Evolutionary conservation across 1,284 basidiomycete genomes (phyloP), one percentile per base, ranked within the genome.

Genomic region (Coniferiporia sulphurascens): DNA sequence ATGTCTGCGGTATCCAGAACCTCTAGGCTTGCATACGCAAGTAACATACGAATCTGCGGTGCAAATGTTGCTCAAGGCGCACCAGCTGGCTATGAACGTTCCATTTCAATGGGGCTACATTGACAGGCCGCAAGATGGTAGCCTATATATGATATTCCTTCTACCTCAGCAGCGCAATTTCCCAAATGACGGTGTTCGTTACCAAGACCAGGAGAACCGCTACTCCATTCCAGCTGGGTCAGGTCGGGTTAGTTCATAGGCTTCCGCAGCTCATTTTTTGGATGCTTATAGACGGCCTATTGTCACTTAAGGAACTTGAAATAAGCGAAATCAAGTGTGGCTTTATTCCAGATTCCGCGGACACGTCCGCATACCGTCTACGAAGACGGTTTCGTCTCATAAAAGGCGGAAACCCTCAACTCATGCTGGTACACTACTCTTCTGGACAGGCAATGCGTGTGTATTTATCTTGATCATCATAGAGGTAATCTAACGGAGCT

Each of bases 81-180:
- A 78, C 9, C 72, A 76, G 15, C 71, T 86, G 55, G 78, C 88
- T 0, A 73, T 76, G 51, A 79, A 71, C 17, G 71, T 80, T 10
- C 86, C 89, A 1, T 91, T 86, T 66, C 66, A 73, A 13, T 90
- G 87, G 85, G 74, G 78, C 1, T 90, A 82, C 65, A 81, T 91
- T 35, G 89, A 91, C 74, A 86, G 84, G 65, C 87, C 89, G 19
- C 65, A 71, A 65, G 88, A 91, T 69, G 87, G 87, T 3, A 79
- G 84, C 62, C 68, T 86, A 6, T 74, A 79, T 50, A 77, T 91
- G 21, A 70, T 89, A 48, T 89, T 80, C 69, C 71, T 66, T 34
- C 32, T 88, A 44, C 79, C 80, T 12, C 77, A 74, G 22, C 78
- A 79, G 55, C 67, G 75, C 32, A 74, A 78, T 3, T 85, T 86